phyloP scores from a whole-genome alignment of 2,329 filamentous ascomycete species.

The Aspergillus pseudoterreus region DNA sequence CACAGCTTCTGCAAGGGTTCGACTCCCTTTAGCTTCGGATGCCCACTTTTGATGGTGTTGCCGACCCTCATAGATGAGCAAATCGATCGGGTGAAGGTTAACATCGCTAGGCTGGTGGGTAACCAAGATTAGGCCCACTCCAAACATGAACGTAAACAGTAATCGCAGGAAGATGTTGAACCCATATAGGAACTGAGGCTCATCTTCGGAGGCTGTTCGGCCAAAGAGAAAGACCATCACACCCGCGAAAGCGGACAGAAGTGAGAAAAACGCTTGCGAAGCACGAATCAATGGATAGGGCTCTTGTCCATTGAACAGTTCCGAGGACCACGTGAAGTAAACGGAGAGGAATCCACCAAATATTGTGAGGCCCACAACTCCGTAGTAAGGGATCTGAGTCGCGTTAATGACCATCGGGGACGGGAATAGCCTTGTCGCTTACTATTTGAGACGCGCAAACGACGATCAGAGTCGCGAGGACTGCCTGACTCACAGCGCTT shows the following conservation, averaged over 20 bases:
- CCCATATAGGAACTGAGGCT: conserved; percentile 24
- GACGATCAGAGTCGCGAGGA: conserved; percentile 31
- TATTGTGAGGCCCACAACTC: conserved; percentile 37
- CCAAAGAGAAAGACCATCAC: conserved; percentile 25
- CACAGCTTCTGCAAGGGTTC: conserved; percentile 48
- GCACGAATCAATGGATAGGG: conserved; percentile 30
- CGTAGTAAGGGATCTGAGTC: conserved; percentile 39
- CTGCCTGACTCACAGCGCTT: conserved; percentile 34
- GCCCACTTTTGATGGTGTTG: conserved; percentile 48
- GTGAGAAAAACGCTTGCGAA: conserved; percentile 24
- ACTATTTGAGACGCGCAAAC: conserved; percentile 40
- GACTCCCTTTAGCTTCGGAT: conserved; percentile 46
- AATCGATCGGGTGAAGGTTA: conserved; percentile 53
- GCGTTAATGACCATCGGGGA: conserved; percentile 7
- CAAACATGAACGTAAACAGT: conserved; percentile 39
- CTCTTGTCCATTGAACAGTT: conserved; percentile 29
- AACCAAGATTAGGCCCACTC: conserved; percentile 40
- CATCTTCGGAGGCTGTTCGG: conserved; percentile 24
- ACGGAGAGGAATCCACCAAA: conserved; percentile 34
- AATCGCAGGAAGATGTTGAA: conserved; percentile 32
- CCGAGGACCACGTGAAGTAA: conserved; percentile 29
- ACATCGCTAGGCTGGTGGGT: conserved; percentile 38
- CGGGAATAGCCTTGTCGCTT: conserved; percentile 14
- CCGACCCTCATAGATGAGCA: conserved; percentile 50
- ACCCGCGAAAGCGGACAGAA: conserved; percentile 29